These are phyloP conservation scores for Blastocystis sp. DNA, from an alignment of 352 stramenopile species.

Conservation along the genomic window DNA sequence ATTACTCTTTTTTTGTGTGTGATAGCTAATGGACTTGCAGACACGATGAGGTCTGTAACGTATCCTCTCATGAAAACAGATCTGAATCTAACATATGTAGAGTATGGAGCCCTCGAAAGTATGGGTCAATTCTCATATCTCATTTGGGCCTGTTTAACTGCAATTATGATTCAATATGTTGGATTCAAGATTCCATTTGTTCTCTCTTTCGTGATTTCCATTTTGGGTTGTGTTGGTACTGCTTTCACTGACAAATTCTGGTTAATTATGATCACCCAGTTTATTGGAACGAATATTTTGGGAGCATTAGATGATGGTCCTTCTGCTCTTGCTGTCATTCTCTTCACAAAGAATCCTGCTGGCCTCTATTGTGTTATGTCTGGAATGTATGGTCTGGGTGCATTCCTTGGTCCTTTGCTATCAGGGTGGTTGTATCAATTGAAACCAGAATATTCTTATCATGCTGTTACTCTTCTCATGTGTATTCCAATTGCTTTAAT, in stretches of 20 bases:
- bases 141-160: background rate
- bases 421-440: background rate
- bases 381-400: slow-evolving; percentile 43
- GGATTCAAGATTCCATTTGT: slow-evolving; percentile 26
- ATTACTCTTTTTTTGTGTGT: slow-evolving; percentile 13
- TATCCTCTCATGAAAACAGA: slow-evolving; percentile 36
- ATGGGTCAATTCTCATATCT: slow-evolving; percentile 53
- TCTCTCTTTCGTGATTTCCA: slow-evolving; percentile 9
- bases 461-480: slow-evolving; percentile 8
- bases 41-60: slow-evolving; percentile 15
- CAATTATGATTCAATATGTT: background rate
- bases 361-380: slow-evolving; percentile 57
- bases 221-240: slow-evolving; percentile 14
- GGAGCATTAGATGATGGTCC: background rate
- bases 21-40: slow-evolving; percentile 19
- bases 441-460: background rate
- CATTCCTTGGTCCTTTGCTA: slow-evolving; percentile 28
- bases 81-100: background rate
- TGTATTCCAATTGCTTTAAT: slow-evolving; percentile 9
- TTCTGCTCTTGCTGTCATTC: slow-evolving; percentile 23
- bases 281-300: too few relatives aligned
- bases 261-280: background rate
- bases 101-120: slow-evolving; percentile 29
- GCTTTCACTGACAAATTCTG: slow-evolving; percentile 18
- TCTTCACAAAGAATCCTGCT: slow-evolving; percentile 55